Evolutionary conservation across 139 green algal genomes (phyloP).

Genomic region (Micromonas pusilla): DNA sequence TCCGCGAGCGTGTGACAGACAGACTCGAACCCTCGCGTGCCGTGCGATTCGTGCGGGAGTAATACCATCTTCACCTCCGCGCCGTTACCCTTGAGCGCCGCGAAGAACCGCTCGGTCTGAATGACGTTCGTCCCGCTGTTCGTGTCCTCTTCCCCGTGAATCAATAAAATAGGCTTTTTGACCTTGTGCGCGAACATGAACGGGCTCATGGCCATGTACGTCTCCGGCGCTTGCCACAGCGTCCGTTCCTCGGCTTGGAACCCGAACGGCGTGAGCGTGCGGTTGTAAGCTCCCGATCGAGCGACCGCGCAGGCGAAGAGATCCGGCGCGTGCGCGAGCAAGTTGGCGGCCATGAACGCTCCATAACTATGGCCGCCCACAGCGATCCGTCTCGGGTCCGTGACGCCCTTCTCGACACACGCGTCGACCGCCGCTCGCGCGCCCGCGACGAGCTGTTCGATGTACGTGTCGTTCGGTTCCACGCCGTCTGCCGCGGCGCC

Average conservation of each 20-base stretch:
- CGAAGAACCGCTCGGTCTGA: conserved; percentile 88
- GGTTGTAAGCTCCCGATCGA: conserved; percentile 49
- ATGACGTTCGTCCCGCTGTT: conserved; percentile 75
- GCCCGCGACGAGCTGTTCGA: conserved; percentile 82
- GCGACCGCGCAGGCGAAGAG: conserved; percentile 89
- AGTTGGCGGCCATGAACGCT: conserved; percentile 83
- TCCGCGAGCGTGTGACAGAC: conserved; percentile 74
- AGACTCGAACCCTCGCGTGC: conserved; percentile 65
- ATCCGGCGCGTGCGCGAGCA: conserved; percentile 72
- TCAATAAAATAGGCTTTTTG: conserved; percentile 84
- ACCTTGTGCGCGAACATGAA: conserved; percentile 81
- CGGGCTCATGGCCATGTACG: conserved; percentile 79
- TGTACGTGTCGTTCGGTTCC: conserved; percentile 95
- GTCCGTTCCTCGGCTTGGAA: conserved; percentile 93
- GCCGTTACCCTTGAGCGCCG: conserved; percentile 64
- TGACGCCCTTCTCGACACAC: conserved; percentile 62
- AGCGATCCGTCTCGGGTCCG: conserved; percentile 63
- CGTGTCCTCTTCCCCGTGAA: conserved; percentile 96
- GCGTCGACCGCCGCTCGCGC: conserved; percentile 64
- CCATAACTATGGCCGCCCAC: conserved; percentile 88
- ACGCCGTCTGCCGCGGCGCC: conserved; percentile 55
- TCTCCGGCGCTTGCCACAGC: conserved; percentile 85
- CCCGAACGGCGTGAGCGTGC: conserved; percentile 93
- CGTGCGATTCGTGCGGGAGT: conserved; percentile 88
- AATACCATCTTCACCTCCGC: conserved; percentile 71